phyloP scores from a whole-genome alignment of 2,329 filamentous ascomycete species.

The Magnaporthiopsis incrustans region DNA sequence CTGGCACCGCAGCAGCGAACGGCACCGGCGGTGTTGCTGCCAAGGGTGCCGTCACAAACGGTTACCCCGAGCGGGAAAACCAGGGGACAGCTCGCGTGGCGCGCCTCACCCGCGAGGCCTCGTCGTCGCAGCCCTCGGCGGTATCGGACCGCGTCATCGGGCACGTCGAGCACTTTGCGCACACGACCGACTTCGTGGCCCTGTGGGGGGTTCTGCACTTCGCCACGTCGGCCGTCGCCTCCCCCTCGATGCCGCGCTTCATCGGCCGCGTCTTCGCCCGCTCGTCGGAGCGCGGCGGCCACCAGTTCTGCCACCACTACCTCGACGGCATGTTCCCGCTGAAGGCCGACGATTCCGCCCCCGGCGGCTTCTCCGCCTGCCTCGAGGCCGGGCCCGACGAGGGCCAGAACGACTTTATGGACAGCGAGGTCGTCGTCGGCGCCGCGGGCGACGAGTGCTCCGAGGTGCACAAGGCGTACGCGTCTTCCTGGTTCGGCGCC shows the following conservation, averaged over 20 bases:
- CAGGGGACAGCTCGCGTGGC: constrained; percentile 7
- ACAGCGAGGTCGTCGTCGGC: constrained; percentile 42
- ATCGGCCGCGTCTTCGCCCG: constrained; percentile 54
- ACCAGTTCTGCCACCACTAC: constrained; percentile 54
- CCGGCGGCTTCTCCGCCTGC: constrained; percentile 17
- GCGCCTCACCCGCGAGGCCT: constrained; percentile 18
- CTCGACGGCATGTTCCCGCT: constrained; percentile 55
- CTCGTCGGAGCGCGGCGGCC: constrained; percentile 40
- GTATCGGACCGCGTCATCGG: constrained; percentile 47
- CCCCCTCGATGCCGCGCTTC: constrained; percentile 47
- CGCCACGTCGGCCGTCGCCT: constrained; percentile 32
- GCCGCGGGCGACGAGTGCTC: constrained; percentile 25
- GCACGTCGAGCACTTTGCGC: constrained; percentile 75
- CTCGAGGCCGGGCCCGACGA: constrained; percentile 27
- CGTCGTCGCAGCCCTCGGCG: constrained; percentile 26
- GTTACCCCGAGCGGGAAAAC: background rate
- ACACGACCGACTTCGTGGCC: constrained; percentile 65
- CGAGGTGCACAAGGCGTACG: constrained; percentile 37
- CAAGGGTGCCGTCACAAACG: background rate
- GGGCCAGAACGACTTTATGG: constrained; percentile 48
- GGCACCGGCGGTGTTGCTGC: background rate
- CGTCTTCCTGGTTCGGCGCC: constrained; percentile 35
- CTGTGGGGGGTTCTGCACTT: constrained; percentile 69
- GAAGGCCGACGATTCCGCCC: constrained; percentile 24
- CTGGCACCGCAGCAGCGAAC: background rate